A percentile compares a stretch with the other conserved stretches of the same genome.
These are phyloP conservation scores for Suillus sp. DNA, from an alignment of 768 basidiomycete genomes.

Conservation along the genomic window DNA sequence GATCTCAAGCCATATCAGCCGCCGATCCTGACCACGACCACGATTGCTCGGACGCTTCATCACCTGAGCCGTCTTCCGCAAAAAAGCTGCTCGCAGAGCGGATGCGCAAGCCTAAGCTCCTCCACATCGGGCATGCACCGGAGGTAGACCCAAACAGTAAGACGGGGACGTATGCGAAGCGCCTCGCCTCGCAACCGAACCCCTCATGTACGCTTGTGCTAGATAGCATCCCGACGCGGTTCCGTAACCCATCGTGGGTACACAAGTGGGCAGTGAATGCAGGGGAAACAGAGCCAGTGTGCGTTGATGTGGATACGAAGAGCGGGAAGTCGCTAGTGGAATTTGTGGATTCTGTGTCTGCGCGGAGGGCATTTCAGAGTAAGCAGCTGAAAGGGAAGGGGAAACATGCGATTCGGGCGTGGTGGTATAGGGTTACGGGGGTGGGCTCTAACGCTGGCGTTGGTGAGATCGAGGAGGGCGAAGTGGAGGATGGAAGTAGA, in stretches of 20 bases:
- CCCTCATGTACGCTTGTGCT: slow-evolving; percentile 56
- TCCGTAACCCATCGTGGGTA: slow-evolving; percentile 45
- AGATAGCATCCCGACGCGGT: slow-evolving; percentile 54
- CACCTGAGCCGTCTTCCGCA: neutral
- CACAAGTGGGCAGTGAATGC: slow-evolving; percentile 45
- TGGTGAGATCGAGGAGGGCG: slow-evolving; percentile 20
- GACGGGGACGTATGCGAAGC: slow-evolving; percentile 46
- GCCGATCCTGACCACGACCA: neutral
- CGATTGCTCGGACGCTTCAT: neutral
- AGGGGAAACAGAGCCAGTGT: slow-evolving; percentile 40
- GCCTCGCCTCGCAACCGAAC: slow-evolving; percentile 37
- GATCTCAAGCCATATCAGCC: neutral
- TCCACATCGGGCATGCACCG: slow-evolving; percentile 47
- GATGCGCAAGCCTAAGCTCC: slow-evolving; percentile 9
- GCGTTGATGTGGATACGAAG: slow-evolving; percentile 43
- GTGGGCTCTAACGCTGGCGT: slow-evolving; percentile 9
- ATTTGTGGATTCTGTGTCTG: slow-evolving; percentile 46
- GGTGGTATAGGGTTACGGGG: slow-evolving; percentile 20
- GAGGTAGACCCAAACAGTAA: slow-evolving; percentile 48
- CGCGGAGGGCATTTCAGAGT: slow-evolving; percentile 46
- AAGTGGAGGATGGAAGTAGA: slow-evolving; percentile 14
- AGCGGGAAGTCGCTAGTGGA: slow-evolving; percentile 53
- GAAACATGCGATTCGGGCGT: slow-evolving; percentile 17
- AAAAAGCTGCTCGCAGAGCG: neutral
- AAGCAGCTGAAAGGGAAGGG: slow-evolving; percentile 44